Conservation (phyloP, 2,329 filamentous ascomycete genomes). For the Botrytis deweyae region DNA sequence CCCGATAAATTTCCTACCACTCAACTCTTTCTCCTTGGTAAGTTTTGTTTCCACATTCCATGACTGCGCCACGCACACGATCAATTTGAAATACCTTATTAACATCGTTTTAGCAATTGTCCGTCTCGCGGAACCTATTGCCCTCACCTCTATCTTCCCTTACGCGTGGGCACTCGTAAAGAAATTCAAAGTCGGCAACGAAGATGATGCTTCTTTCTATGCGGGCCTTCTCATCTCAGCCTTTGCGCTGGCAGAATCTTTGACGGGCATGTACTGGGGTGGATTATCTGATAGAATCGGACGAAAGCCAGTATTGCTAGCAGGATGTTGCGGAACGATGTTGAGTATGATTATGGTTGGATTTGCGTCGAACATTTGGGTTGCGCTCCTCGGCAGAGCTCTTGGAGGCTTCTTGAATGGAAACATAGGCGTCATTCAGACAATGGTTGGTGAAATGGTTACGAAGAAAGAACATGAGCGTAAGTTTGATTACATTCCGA, state of each 20-base stretch:
- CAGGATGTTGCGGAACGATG: conserved; percentile 81
- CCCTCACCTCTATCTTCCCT: conserved; percentile 88
- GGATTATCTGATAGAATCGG: conserved; percentile 77
- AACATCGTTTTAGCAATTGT: conserved; percentile 67
- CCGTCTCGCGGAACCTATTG: conserved; percentile 87
- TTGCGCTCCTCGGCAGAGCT: conserved; percentile 73
- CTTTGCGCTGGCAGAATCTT: conserved; percentile 77
- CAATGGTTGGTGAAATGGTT: conserved; percentile 88
- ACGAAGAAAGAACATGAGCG: conserved; percentile 48
- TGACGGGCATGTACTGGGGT: conserved; percentile 89
- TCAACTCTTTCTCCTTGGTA: conserved; percentile 84
- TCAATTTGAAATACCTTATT: conserved; percentile 16
- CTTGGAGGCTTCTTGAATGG: conserved; percentile 84
- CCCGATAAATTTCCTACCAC: conserved; percentile 75
- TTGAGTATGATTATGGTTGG: conserved; percentile 81
- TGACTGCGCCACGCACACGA: conserved; percentile 12
- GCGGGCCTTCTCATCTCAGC: conserved; percentile 84
- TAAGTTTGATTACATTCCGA: conserved; percentile 2
- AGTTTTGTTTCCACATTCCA: conserved; percentile 38
- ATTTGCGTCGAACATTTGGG: conserved; percentile 78
- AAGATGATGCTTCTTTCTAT: conserved; percentile 80
- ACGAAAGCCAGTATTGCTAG: conserved; percentile 78
- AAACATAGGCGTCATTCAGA: conserved; percentile 81
- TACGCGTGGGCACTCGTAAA: conserved; percentile 86
- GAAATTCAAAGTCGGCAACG: conserved; percentile 68